Conservation (phyloP, 768 basidiomycete genomes). For the Tylopilus rubrobrunneus region DNA sequence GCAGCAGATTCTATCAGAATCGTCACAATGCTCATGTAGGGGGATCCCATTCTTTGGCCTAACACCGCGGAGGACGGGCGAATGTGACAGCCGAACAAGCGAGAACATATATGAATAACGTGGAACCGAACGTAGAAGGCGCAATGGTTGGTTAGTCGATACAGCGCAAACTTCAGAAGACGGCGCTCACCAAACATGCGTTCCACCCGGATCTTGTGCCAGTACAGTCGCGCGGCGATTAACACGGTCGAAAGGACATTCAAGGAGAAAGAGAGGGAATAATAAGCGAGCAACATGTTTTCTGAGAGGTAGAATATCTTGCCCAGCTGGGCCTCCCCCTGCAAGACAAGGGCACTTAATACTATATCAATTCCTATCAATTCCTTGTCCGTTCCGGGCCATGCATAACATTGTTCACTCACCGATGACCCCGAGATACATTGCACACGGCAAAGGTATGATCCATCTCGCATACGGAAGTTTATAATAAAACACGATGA, state of each 20-base stretch:
- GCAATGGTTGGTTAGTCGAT: background rate
- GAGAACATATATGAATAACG: background rate
- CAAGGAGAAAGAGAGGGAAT: constrained; percentile 22
- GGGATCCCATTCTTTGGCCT: constrained; percentile 16
- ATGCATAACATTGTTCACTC: background rate
- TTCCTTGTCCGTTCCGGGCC: background rate
- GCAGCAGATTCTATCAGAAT: constrained; percentile 25
- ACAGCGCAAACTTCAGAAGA: background rate
- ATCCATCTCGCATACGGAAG: constrained; percentile 21
- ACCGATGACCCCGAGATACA: constrained; percentile 25
- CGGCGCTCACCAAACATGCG: constrained; percentile 24
- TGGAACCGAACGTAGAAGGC: background rate
- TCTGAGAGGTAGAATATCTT: constrained; percentile 21
- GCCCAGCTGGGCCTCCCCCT: constrained; percentile 13
- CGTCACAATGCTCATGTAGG: constrained; percentile 21
- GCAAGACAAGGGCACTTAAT: constrained; percentile 19
- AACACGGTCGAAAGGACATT: constrained; percentile 22
- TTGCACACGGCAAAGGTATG: constrained; percentile 23
- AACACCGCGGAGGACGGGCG: background rate
- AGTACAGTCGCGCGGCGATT: constrained; percentile 23
- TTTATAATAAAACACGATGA: constrained; percentile 22
- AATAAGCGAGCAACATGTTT: constrained; percentile 21
- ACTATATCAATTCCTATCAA: constrained; percentile 5
- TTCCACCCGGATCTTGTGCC: constrained; percentile 21
- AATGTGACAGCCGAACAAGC: background rate